Conservation (phyloP, 306 rosid genomes). For the Inga leiocalycina region DNA sequence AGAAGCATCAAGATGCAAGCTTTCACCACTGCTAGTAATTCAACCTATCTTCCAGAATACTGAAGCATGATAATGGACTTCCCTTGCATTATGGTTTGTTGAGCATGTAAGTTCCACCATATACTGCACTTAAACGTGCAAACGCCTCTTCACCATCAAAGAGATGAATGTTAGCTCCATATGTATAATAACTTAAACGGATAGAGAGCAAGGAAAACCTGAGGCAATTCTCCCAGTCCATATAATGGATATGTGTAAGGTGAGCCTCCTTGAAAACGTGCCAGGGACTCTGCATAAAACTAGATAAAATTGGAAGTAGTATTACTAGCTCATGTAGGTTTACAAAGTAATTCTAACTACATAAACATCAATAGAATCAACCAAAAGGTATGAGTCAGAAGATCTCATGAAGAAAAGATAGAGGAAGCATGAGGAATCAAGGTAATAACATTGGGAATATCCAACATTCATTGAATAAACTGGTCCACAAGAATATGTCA, state of each 20-base stretch:
- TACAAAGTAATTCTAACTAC: no score
- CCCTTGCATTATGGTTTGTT: slow-evolving; percentile 86
- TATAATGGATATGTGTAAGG: slow-evolving; percentile 90
- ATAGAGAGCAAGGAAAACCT: no score
- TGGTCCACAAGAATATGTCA: no score
- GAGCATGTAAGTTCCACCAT: slow-evolving; percentile 92
- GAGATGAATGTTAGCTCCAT: slow-evolving; percentile 32
- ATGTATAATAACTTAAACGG: slow-evolving; percentile 13
- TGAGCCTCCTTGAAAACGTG: slow-evolving; percentile 90
- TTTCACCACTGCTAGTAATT: not conserved
- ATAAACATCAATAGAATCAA: no score
- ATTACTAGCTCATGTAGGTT: slow-evolving; percentile 17
- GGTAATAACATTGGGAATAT: no score
- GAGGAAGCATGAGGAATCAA: no score
- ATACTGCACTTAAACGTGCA: slow-evolving; percentile 87
- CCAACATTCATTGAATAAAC: no score
- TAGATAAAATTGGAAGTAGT: slow-evolving; percentile 37
- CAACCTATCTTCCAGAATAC: slow-evolving; percentile 11
- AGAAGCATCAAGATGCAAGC: slow-evolving; percentile 9
- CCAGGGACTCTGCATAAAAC: slow-evolving; percentile 84
- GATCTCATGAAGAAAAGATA: no score
- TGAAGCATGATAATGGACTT: slow-evolving; percentile 26
- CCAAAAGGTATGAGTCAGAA: no score
- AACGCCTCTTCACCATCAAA: slow-evolving; percentile 71
- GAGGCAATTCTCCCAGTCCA: no score